Evolutionary conservation across 495 filamentous ascomycete species (phyloP).

Genomic region (Neurospora tetraspora): DNA sequence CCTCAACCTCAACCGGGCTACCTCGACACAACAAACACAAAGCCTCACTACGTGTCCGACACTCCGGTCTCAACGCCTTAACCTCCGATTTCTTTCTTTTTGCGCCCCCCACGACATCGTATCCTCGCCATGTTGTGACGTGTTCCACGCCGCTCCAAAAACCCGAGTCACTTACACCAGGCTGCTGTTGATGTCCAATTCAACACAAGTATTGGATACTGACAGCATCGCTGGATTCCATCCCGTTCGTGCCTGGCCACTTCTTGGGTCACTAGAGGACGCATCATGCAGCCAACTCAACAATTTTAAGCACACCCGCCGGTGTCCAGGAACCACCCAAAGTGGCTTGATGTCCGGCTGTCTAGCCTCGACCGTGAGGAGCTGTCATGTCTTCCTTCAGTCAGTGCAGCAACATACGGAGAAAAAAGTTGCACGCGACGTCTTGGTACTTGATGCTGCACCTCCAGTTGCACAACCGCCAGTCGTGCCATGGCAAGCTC

Average conservation of each 20-base stretch:
- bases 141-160: not conserved
- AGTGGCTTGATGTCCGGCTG: not conserved
- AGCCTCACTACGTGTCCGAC: not conserved
- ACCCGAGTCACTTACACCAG: not conserved
- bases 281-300: not conserved
- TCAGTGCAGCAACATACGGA: not conserved
- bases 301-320: not conserved
- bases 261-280: not conserved
- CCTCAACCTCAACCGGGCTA: not conserved
- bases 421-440: not conserved
- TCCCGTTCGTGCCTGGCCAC: not conserved
- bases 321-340: not conserved
- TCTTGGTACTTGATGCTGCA: not conserved
- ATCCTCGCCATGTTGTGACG: not conserved
- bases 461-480: not conserved
- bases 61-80: not conserved
- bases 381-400: not conserved
- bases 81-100: not conserved
- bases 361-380: not conserved
- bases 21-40: not conserved
- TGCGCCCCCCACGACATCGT: not conserved
- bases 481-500: not conserved
- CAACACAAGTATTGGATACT: not conserved
- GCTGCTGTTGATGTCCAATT: not conserved
- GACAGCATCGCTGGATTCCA: not conserved